Percentiles rank a stretch among this genome's conserved stretches.
phyloP scores from a whole-genome alignment of 306 rosid species.

The Cucumis sativus region DNA sequence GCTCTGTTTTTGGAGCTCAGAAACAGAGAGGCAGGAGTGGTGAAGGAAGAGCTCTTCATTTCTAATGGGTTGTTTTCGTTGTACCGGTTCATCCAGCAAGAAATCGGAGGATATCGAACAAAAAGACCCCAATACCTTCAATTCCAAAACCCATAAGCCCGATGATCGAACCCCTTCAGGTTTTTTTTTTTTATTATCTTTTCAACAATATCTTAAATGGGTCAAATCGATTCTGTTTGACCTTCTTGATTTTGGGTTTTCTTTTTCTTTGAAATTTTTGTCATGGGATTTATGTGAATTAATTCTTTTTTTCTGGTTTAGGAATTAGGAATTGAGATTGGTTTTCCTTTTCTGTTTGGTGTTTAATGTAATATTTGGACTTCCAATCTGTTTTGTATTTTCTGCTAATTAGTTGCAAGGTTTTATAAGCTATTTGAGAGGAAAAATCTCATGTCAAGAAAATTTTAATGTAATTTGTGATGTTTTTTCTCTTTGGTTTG shows the following conservation, averaged over 20 bases:
- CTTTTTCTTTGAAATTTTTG: neutral
- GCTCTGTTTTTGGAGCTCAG: slow-evolving; percentile 17
- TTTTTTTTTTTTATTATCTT: slow-evolving; percentile 1
- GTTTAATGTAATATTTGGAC: neutral
- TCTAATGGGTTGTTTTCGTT: slow-evolving; percentile 73
- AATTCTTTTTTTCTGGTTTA: neutral
- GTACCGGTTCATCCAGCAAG: slow-evolving; percentile 29
- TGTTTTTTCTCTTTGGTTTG: neutral
- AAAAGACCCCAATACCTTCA: slow-evolving; percentile 1
- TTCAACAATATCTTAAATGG: neutral
- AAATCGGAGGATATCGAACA: slow-evolving; percentile 13
- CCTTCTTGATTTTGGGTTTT: neutral
- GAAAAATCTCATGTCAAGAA: neutral
- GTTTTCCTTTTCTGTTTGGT: neutral
- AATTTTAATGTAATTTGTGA: neutral
- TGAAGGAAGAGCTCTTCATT: neutral
- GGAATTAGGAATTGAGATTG: neutral
- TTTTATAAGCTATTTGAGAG: neutral
- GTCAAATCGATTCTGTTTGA: neutral
- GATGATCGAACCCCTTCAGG: slow-evolving; percentile 29
- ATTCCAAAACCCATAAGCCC: slow-evolving; percentile 18
- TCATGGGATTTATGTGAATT: neutral
- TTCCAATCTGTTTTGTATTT: neutral
- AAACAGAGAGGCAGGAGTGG: slow-evolving; percentile 5
- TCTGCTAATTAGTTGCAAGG: neutral